Conservation (phyloP, 768 basidiomycete genomes). For the Naganishia onofrii region DNA sequence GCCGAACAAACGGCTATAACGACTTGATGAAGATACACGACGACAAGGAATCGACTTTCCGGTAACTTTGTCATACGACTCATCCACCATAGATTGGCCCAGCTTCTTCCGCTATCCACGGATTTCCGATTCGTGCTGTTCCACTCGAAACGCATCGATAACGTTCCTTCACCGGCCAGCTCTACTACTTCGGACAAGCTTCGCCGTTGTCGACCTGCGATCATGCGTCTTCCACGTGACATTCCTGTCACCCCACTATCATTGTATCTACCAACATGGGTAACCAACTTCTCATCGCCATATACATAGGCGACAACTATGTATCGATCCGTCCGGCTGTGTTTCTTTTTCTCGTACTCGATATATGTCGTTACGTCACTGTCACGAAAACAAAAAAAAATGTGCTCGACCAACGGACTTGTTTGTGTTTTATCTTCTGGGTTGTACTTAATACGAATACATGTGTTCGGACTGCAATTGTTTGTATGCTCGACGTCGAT, state of each 20-base stretch:
- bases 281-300: slow-evolving; percentile 11
- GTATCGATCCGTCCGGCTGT: neutral
- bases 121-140: neutral
- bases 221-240: neutral
- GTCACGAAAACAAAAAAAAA: neutral
- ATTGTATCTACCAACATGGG: slow-evolving; percentile 9
- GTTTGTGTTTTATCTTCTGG: neutral
- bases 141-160: neutral
- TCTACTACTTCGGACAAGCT: neutral
- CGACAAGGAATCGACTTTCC: neutral
- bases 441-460: neutral
- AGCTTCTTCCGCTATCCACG: neutral
- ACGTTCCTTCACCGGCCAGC: no score
- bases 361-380: neutral
- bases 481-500: neutral
- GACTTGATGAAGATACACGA: neutral
- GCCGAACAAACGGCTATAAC: neutral
- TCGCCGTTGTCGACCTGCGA: neutral
- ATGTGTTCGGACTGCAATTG: neutral
- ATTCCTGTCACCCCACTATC: neutral
- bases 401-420: neutral
- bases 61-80: neutral
- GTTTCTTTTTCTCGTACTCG: neutral
- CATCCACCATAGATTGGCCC: neutral
- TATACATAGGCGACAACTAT: slow-evolving; percentile 11